Percentiles rank a stretch among this genome's conserved stretches.
phyloP scores from a whole-genome alignment of 116 monocot species.

The Iris pallida region DNA sequence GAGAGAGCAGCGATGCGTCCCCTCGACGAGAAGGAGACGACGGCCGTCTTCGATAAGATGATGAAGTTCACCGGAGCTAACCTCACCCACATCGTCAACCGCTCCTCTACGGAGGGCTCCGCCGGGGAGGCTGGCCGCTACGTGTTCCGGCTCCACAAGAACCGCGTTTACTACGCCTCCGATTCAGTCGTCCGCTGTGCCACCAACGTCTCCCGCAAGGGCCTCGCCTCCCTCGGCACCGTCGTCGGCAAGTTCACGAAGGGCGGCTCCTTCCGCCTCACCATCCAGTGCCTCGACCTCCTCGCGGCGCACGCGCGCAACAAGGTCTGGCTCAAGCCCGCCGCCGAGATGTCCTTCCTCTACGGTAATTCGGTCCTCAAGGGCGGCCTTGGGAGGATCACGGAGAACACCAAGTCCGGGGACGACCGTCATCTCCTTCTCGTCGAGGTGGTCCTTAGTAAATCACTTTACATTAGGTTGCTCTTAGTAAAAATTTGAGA shows the following conservation, averaged over 20 bases:
- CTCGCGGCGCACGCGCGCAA: slow-evolving; percentile 72
- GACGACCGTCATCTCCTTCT: too few relatives aligned
- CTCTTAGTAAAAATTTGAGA: too few relatives aligned
- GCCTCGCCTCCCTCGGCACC: slow-evolving; percentile 64
- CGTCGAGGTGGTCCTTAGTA: too few relatives aligned
- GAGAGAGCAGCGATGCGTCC: slow-evolving; percentile 83
- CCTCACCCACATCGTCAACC: slow-evolving; percentile 81
- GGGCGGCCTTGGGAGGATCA: slow-evolving; percentile 64
- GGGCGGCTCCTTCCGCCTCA: slow-evolving; percentile 67
- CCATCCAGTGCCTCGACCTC: slow-evolving; percentile 70
- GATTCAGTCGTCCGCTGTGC: slow-evolving; percentile 75
- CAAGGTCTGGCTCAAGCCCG: slow-evolving; percentile 88
- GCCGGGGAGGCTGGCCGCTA: slow-evolving; percentile 46
- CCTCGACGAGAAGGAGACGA: slow-evolving; percentile 95
- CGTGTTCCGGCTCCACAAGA: slow-evolving; percentile 91
- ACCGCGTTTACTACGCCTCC: slow-evolving; percentile 79
- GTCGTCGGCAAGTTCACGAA: slow-evolving; percentile 81
- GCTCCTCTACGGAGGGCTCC: slow-evolving; percentile 36
- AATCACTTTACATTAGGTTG: too few relatives aligned
- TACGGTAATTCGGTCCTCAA: slow-evolving; percentile 82
- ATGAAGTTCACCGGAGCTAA: slow-evolving; percentile 89
- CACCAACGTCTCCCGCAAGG: slow-evolving; percentile 60
- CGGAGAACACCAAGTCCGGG: slow-evolving; percentile 54
- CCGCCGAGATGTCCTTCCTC: slow-evolving; percentile 70
- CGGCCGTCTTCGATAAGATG: slow-evolving; percentile 83